Conservation (phyloP, 768 basidiomycete species). For the Kwoniella shandongensis region DNA sequence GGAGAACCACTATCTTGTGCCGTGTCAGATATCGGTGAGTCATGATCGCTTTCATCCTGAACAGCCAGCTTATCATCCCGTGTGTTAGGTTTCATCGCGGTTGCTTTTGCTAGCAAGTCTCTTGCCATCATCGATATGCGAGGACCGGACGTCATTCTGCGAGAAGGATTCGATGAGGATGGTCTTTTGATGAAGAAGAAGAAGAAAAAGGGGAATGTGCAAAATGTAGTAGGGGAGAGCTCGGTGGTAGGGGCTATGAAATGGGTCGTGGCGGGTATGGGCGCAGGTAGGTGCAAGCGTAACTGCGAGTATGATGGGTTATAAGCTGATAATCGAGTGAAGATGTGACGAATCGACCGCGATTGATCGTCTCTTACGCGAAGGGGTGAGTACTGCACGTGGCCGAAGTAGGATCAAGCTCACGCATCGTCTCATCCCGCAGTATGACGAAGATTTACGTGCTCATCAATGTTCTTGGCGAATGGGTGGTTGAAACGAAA, state of each 20-base stretch:
- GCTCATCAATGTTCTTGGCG: constrained; percentile 57
- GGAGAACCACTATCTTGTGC: constrained; percentile 62
- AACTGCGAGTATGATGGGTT: not conserved
- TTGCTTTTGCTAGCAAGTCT: constrained; percentile 64
- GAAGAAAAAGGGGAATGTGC: constrained; percentile 56
- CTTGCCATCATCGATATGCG: constrained; percentile 72
- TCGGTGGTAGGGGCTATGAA: constrained; percentile 59
- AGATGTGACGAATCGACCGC: constrained; percentile 57
- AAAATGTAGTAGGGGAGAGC: constrained; percentile 54
- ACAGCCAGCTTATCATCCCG: constrained; percentile 12
- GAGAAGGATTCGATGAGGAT: constrained; percentile 55
- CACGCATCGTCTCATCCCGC: constrained; percentile 45
- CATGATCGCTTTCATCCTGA: not conserved
- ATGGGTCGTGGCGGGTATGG: constrained; percentile 67
- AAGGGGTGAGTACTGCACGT: constrained; percentile 38
- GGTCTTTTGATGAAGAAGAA: constrained; percentile 53
- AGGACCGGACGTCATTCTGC: constrained; percentile 67
- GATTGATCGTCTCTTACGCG: constrained; percentile 64
- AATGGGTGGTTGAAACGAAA: constrained; percentile 54
- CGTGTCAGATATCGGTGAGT: constrained; percentile 71
- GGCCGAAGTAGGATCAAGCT: not conserved
- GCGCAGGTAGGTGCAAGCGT: constrained; percentile 57
- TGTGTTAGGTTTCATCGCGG: constrained; percentile 69
- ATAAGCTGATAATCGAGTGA: constrained; percentile 45
- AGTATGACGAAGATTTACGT: constrained; percentile 65